A percentile compares a stretch with the other conserved stretches of the same genome.
Conservation (phyloP, 768 basidiomycete species). For the Kwoniella europaea region DNA sequence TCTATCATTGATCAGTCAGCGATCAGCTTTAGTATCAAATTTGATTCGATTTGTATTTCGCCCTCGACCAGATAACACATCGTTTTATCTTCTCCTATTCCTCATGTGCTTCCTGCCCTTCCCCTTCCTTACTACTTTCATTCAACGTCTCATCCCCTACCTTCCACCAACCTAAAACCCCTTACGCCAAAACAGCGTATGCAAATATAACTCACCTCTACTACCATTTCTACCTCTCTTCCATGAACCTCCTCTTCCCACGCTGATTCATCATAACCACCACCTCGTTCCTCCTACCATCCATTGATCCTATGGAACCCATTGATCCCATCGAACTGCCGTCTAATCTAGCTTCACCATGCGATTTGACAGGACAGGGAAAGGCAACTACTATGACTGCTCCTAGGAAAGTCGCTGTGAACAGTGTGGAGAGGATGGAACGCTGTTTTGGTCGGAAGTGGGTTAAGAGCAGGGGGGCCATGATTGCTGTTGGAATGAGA, state of each 20-base stretch:
- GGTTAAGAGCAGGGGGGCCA: conserved; percentile 56
- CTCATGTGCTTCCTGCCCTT: too few species aligned
- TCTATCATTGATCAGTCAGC: too few species aligned
- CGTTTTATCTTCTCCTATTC: too few species aligned
- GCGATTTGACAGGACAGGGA: conserved; percentile 54
- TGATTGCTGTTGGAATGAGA: conserved; percentile 18
- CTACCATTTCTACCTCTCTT: conserved; percentile 36
- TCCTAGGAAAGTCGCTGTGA: conserved; percentile 58
- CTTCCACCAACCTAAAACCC: neutral
- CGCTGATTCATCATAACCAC: conserved; percentile 57
- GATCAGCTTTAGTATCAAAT: too few species aligned
- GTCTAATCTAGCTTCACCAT: conserved; percentile 25
- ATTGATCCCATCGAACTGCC: neutral
- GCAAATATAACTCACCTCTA: neutral
- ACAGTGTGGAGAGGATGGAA: conserved; percentile 55
- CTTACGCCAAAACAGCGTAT: neutral
- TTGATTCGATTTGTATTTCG: too few species aligned
- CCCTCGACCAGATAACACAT: too few species aligned
- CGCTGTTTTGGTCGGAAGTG: conserved; percentile 56
- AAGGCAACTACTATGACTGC: conserved; percentile 56
- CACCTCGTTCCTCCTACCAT: conserved; percentile 36
- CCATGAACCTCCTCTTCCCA: conserved; percentile 48
- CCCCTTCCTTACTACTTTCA: too few species aligned
- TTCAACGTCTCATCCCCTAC: too few species aligned
- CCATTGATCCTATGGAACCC: neutral